Evolutionary conservation across 169 alveolate species (phyloP).

Genomic region (Eimeria necatrix): DNA sequence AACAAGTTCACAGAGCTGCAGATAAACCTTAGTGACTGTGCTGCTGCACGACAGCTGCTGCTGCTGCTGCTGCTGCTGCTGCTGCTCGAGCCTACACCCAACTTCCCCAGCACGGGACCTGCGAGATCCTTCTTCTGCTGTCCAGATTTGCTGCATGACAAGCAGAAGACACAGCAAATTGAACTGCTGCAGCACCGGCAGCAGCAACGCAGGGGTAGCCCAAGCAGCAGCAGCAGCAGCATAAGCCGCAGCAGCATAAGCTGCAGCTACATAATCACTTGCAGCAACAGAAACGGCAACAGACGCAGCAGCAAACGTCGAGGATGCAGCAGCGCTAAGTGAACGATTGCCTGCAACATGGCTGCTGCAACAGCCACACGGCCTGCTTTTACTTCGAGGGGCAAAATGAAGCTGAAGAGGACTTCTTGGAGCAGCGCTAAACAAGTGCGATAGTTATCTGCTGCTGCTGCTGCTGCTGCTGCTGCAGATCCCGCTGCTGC

Average conservation of each 20-base stretch:
- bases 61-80: slow-evolving; percentile 47
- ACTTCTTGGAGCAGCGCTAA: slow-evolving; percentile 28
- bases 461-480: not conserved
- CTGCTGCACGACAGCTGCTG: not conserved
- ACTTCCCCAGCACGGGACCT: slow-evolving; percentile 32
- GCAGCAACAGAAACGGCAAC: no score
- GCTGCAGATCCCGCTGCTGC: slow-evolving; percentile 18
- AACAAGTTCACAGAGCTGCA: slow-evolving; percentile 57
- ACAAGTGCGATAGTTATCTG: slow-evolving; percentile 32
- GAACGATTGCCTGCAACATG: slow-evolving; percentile 37
- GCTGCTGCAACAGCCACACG: slow-evolving; percentile 66
- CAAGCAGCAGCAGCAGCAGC: not conserved
- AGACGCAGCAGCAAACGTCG: no score
- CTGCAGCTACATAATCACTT: not conserved
- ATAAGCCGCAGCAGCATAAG: not conserved
- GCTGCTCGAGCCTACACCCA: slow-evolving; percentile 27
- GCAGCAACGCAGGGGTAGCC: not conserved
- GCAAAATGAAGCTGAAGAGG: slow-evolving; percentile 15
- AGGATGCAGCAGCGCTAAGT: slow-evolving; percentile 46
- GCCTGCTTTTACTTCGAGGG: slow-evolving; percentile 34
- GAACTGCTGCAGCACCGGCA: not conserved
- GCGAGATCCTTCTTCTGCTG: not conserved
- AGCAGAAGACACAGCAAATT: not conserved
- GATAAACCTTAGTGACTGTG: slow-evolving; percentile 3
- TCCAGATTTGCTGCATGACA: slow-evolving; percentile 67